Base-by-base conservation (phyloP, 306 rosid genomes). In the Quercus wislizeni region DNA sequence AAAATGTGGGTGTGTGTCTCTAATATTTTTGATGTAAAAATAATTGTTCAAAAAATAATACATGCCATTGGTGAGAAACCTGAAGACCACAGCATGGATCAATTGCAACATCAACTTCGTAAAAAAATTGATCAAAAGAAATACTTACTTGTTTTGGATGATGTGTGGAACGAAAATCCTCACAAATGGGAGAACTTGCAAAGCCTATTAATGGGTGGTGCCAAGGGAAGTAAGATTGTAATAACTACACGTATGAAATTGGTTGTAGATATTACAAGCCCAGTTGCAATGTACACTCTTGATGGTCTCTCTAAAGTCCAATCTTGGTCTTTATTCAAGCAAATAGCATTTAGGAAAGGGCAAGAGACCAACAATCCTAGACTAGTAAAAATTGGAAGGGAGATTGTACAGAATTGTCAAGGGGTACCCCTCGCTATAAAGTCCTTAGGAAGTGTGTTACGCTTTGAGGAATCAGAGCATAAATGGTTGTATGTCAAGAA, bases 401-500 rank as follows among this genome's bases (percentile, higher is more conserved):
- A 76, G 64, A 76, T 87, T 79, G 81, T 82, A 23, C 17, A 21
- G 3, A 85, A 81, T 21, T 82, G 81, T 38, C 9, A 3, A 14
- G 77, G 82, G 51, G 73, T 79, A 2, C 82, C 77, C 0, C 87
- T 86, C 38, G 78, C 80, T 11, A 78, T 86, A 56, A 83, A 83
- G 71, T 52, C 80, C 25, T 38, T 83, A 33, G 85, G 85, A 18
- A 74, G 87, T 69, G 77, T 83, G 23, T 78, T 87, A 49, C 55
- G 73, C 73, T 55, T 78, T 78, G 64, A 81, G 71, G 23, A 54
- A 78, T 38, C 20, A 15, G 55, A 70, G 30, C 13, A 0, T 46
- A 82, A 87, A 21, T 87, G 90, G 90, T 55, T 9, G 18, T 74
- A 75, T 69, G 79, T 87, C 67, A 82, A 71, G 12, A 70, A 87